A percentile compares a stretch with the other conserved stretches of the same genome.
Conservation (phyloP, 306 rosid species). For the Dryas drummondii region DNA sequence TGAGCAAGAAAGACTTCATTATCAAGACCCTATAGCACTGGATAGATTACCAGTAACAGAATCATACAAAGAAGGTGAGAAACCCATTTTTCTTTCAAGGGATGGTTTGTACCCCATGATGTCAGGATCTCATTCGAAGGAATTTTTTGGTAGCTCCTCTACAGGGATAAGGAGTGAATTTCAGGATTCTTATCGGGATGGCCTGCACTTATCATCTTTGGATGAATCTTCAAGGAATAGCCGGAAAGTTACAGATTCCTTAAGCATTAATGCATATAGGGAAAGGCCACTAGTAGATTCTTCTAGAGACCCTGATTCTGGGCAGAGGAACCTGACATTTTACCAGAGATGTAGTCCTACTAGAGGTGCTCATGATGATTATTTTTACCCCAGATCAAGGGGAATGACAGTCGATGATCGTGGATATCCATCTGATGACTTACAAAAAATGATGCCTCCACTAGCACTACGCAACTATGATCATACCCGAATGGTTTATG, state of each 20-base stretch:
- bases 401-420: constrained; percentile 45
- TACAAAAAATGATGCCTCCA: constrained; percentile 53
- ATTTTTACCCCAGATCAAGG: constrained; percentile 41
- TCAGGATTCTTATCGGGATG: constrained; percentile 47
- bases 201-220: constrained; percentile 33
- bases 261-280: constrained; percentile 46
- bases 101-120: constrained; percentile 33
- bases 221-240: constrained; percentile 52
- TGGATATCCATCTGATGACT: constrained; percentile 51
- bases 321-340: constrained; percentile 41
- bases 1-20: constrained; percentile 52
- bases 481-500: constrained; percentile 43
- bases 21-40: constrained; percentile 34
- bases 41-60: constrained; percentile 46
- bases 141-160: constrained; percentile 45
- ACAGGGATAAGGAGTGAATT: constrained; percentile 45
- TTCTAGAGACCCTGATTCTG: constrained; percentile 45
- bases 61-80: constrained; percentile 40
- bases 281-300: constrained; percentile 46
- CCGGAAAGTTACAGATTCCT: constrained; percentile 41
- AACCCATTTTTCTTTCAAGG: constrained; percentile 42
- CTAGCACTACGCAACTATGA: constrained; percentile 49
- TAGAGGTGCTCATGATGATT: constrained; percentile 43
- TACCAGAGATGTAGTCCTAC: constrained; percentile 50
- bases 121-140: constrained; percentile 54